Conservation (phyloP, 352 stramenopile genomes). For the Phytophthora melonis region DNA sequence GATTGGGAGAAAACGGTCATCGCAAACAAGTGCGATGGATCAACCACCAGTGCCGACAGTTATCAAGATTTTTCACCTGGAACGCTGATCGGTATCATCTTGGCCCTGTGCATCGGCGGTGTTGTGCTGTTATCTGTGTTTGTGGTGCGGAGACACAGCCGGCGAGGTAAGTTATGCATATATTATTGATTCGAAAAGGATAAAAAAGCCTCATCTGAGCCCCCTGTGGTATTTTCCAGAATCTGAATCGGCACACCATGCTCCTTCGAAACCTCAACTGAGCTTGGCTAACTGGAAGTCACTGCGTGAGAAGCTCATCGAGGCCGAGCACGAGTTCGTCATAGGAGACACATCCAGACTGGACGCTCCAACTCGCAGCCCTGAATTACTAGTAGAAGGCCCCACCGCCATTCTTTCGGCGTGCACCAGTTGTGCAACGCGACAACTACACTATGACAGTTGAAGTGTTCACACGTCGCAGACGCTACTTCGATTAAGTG, state of each 20-base stretch:
- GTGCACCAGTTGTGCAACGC: no score
- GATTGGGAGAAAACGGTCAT: conserved; percentile 37
- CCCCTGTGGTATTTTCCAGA: conserved; percentile 3
- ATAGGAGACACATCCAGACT: conserved; percentile 18
- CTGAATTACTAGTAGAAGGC: not conserved
- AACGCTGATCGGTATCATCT: conserved; percentile 28
- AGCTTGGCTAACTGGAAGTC: conserved; percentile 56
- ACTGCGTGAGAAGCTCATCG: conserved; percentile 64
- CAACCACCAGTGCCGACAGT: conserved; percentile 36
- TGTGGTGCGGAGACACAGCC: conserved; percentile 13
- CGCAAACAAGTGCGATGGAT: conserved; percentile 29
- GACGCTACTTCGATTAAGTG: conserved; percentile 7
- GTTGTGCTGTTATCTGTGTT: conserved; percentile 19
- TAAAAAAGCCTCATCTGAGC: no score
- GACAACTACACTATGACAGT: not conserved
- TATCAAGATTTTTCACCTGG: conserved; percentile 23
- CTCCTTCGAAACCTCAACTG: conserved; percentile 37
- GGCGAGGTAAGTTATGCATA: no score
- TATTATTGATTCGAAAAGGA: no score
- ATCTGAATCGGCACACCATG: conserved; percentile 1
- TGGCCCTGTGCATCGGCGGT: conserved; percentile 15
- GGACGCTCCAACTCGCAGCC: conserved; percentile 10
- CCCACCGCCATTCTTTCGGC: no score
- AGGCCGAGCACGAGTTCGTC: conserved; percentile 39
- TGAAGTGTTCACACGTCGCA: conserved; percentile 22